Percentiles rank a stretch among this genome's conserved stretches.
Conservation (phyloP, 768 basidiomycete genomes). For the Suillus paluster region DNA sequence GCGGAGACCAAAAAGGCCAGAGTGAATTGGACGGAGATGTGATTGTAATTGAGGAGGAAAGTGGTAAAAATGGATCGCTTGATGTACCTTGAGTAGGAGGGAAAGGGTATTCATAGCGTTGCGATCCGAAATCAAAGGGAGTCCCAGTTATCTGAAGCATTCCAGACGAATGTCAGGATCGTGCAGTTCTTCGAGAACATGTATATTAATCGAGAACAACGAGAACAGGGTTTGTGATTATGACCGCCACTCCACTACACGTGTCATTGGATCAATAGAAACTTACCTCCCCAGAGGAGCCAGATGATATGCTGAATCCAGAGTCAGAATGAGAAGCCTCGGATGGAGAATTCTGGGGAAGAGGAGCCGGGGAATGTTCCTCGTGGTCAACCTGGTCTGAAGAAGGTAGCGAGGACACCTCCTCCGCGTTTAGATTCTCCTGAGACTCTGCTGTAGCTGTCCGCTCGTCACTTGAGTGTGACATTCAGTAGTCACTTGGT, state of each 20-base stretch:
- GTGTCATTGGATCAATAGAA: conserved; percentile 10
- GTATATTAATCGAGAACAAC: conserved; percentile 8
- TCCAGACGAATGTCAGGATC: conserved; percentile 9
- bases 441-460: not conserved
- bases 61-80: conserved; percentile 28
- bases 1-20: conserved; percentile 29
- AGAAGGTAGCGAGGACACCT: conserved; percentile 1
- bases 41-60: conserved; percentile 23
- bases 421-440: not conserved
- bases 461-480: not conserved
- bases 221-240: conserved; percentile 10
- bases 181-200: conserved; percentile 4
- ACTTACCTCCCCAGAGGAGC: conserved; percentile 37
- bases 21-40: conserved; percentile 28
- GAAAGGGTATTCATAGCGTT: conserved; percentile 38
- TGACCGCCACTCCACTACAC: conserved; percentile 7
- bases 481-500: conserved; percentile 7
- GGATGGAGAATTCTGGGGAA: conserved; percentile 10
- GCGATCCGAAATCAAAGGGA: conserved; percentile 38
- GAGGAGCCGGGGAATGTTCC: conserved; percentile 11
- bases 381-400: conserved; percentile 4
- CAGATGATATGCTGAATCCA: conserved; percentile 34
- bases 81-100: conserved; percentile 34
- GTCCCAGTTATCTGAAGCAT: conserved; percentile 35
- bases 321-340: conserved; percentile 33